These are phyloP conservation scores for Didymella pomorum DNA, from an alignment of 2,329 filamentous ascomycete genomes.

Conservation along the genomic window DNA sequence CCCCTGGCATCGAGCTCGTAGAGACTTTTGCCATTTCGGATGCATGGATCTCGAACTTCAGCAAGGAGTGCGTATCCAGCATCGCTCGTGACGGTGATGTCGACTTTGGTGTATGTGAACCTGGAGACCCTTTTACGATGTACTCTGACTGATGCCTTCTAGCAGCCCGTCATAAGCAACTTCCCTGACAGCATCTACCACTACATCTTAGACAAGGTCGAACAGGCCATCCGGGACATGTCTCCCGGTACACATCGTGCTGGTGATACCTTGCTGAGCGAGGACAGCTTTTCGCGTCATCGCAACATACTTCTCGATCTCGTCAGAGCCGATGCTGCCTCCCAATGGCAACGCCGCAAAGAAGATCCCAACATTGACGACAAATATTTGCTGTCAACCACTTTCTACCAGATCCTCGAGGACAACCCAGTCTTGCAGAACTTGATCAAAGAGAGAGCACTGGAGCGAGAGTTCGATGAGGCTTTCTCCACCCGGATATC, in stretches of 20 bases:
- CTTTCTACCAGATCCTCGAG: constrained; percentile 21
- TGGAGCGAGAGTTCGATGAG: constrained; percentile 33
- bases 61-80: constrained; percentile 22
- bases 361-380: constrained; percentile 31
- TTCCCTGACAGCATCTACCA: constrained; percentile 25
- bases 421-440: constrained; percentile 21
- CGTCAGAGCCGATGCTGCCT: constrained; percentile 31
- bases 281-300: constrained; percentile 18
- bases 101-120: constrained; percentile 32
- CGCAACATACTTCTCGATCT: constrained; percentile 25
- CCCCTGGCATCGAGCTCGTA: constrained; percentile 24
- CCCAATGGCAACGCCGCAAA: constrained; percentile 37
- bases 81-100: constrained; percentile 30
- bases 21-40: constrained; percentile 37
- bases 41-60: constrained; percentile 30
- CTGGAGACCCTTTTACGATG: neutral
- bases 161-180: constrained; percentile 11
- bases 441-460: constrained; percentile 29
- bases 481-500: constrained; percentile 38
- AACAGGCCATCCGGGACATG: constrained; percentile 23
- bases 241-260: constrained; percentile 19
- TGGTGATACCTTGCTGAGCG: constrained; percentile 32
- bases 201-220: constrained; percentile 20
- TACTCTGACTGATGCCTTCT: constrained; percentile 10
- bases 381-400: constrained; percentile 34